Evolutionary conservation across 2,329 filamentous ascomycete species (phyloP), one percentile per base, ranked within the genome.

Genomic region (Podosphaera fusca): DNA sequence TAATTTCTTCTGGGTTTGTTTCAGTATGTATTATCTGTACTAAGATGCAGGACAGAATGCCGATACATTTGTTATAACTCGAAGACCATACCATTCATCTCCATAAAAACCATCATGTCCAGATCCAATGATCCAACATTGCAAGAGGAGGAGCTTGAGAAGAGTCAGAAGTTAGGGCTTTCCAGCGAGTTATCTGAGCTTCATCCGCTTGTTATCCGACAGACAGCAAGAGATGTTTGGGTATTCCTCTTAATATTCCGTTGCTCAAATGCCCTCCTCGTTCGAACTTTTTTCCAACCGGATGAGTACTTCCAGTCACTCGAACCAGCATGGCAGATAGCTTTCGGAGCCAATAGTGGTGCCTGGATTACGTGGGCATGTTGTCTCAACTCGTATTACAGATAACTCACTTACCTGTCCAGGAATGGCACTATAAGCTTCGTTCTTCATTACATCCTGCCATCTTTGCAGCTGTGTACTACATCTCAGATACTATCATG

Each of bases 261-360:
- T 57, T 75, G 90, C 61, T 69, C 85, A 67, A 95, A 95, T 71
- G 82, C 87, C 36, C 74, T 92, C 63, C 80, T 75, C 60, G 74
- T 94, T 58, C 75, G 79, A 62, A 96, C 92, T 29, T 98, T 95
- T 69, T 98, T 98, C 72, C 92, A 98, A 70, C 92, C 92, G 34
- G 92, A 98, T 72, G 92, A 98, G 70, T 96, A 87, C 73, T 98
- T 92, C 66, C 92, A 98, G 68, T 85, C 88, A 1, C 78, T 96
- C 50, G 92, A 98, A 72, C 90, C 92, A 56, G 92, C 92, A 62
- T 96, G 90, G 89, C 75, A 82, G 64, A 76, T 92, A 57, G 85
- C 85, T 2, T 95, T 95, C 74, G 89, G 89, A 30, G 66, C 73
- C 2, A 68, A 75, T 12, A 85, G 82, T 69, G 85, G 85, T 60